A percentile compares a stretch with the other conserved stretches of the same genome.
phyloP scores from a whole-genome alignment of 768 basidiomycete species.

The Pisolithus sp. region DNA sequence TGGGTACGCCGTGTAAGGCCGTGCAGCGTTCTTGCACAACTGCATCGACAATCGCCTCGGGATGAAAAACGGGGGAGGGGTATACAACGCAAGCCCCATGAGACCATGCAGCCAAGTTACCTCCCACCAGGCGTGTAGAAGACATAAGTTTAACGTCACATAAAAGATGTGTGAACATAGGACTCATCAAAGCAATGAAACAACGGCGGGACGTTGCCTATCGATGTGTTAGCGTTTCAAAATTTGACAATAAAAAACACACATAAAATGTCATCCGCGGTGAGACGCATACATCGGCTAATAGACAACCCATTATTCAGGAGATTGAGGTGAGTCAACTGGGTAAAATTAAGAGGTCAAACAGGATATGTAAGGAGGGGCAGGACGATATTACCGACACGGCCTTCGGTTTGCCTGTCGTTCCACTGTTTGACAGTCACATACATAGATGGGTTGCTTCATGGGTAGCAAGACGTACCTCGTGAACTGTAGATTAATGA shows the following conservation, averaged over 20 bases:
- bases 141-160: slow-evolving; percentile 8
- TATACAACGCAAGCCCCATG: slow-evolving; percentile 74
- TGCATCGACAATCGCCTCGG: slow-evolving; percentile 62
- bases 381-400: slow-evolving; percentile 52
- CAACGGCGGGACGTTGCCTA: slow-evolving; percentile 77
- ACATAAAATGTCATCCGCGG: slow-evolving; percentile 65
- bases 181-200: slow-evolving; percentile 90
- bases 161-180: slow-evolving; percentile 1
- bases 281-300: slow-evolving; percentile 64
- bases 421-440: slow-evolving; percentile 46
- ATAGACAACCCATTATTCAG: slow-evolving; percentile 73
- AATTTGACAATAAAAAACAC: slow-evolving; percentile 14
- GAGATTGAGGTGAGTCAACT: slow-evolving; percentile 76
- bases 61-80: slow-evolving; percentile 58
- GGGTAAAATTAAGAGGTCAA: neutral
- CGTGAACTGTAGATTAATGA: slow-evolving; percentile 82
- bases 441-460: slow-evolving; percentile 1
- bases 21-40: slow-evolving; percentile 66
- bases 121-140: slow-evolving; percentile 63
- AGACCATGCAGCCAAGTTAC: slow-evolving; percentile 73
- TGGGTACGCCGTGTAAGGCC: slow-evolving; percentile 79
- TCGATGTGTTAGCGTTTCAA: slow-evolving; percentile 1
- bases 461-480: slow-evolving; percentile 39
- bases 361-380: neutral
- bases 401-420: slow-evolving; percentile 77